phyloP scores from a whole-genome alignment of 2,329 filamentous ascomycete genomes.

The Daldinia eschscholtzii region DNA sequence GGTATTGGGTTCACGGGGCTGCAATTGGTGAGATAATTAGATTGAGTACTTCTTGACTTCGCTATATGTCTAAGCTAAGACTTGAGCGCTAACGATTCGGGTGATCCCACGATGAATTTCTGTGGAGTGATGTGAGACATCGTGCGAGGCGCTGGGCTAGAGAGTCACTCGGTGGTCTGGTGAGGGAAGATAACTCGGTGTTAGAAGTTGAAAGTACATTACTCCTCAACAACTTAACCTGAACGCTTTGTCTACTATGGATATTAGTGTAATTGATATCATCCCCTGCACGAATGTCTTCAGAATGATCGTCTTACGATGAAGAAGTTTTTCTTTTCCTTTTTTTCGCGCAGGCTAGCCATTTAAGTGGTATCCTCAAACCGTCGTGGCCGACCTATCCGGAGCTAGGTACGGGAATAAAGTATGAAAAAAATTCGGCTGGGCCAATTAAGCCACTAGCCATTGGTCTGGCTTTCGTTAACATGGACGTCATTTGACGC shows the following conservation, averaged over 20 bases:
- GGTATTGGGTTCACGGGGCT: not conserved
- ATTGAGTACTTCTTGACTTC: not conserved
- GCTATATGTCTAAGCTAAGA: not conserved
- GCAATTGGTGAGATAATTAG: not conserved
- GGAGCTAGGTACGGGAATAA: slow-evolving; percentile 17
- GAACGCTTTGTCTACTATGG: not conserved
- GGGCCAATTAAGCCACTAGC: slow-evolving; percentile 7
- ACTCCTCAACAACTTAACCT: not conserved
- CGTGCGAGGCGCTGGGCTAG: not conserved
- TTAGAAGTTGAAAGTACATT: not conserved
- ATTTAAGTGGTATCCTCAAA: not conserved
- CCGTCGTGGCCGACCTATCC: slow-evolving; percentile 13
- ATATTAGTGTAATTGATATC: not conserved
- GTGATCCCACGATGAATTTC: not conserved
- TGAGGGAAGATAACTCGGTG: not conserved
- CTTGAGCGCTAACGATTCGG: not conserved
- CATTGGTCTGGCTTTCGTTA: slow-evolving; percentile 19
- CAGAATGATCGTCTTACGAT: not conserved
- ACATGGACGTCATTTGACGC: slow-evolving; percentile 31
- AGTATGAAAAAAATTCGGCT: slow-evolving; percentile 15
- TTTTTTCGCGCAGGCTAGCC: not conserved
- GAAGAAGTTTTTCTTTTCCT: not conserved
- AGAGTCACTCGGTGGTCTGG: not conserved
- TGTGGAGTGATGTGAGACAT: not conserved
- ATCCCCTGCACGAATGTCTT: not conserved